These are phyloP conservation scores for Thelonectria blattea DNA, from an alignment of 2,329 filamentous ascomycete genomes.

Conservation along the genomic window DNA sequence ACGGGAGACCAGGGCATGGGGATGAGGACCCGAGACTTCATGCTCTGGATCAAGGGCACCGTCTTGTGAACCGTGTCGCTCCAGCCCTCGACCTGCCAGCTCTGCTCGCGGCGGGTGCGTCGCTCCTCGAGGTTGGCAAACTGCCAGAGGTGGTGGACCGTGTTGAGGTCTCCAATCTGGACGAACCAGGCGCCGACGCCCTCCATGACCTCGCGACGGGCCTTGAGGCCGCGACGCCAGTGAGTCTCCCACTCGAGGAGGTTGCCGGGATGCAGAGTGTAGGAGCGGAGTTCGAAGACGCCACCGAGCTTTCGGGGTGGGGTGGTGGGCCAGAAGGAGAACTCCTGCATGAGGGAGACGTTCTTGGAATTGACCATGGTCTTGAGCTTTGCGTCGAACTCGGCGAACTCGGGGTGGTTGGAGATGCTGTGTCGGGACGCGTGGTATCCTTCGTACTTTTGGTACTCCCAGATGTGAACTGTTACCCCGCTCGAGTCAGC, in stretches of 20 bases:
- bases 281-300: constrained; percentile 94
- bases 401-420: constrained; percentile 79
- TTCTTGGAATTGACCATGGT: constrained; percentile 83
- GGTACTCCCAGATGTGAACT: constrained; percentile 99
- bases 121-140: constrained; percentile 97
- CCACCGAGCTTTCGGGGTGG: constrained; percentile 88
- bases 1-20: constrained; percentile 98
- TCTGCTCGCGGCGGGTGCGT: constrained; percentile 87
- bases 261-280: constrained; percentile 94
- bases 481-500: constrained; percentile 25
- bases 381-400: constrained; percentile 85
- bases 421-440: constrained; percentile 86
- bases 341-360: constrained; percentile 97
- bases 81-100: constrained; percentile 95
- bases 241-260: constrained; percentile 98
- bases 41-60: constrained; percentile 92
- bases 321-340: constrained; percentile 98
- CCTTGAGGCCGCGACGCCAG: constrained; percentile 91
- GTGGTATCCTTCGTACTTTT: constrained; percentile 95
- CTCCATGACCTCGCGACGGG: constrained; percentile 96
- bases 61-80: constrained; percentile 98
- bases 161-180: constrained; percentile 96
- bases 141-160: constrained; percentile 97
- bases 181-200: constrained; percentile 98
- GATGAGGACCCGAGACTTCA: constrained; percentile 93